Percentiles rank a stretch among this genome's conserved stretches.
Evolutionary conservation across 345 rosid species (phyloP).

Genomic region (Eucalyptus paniculata): DNA sequence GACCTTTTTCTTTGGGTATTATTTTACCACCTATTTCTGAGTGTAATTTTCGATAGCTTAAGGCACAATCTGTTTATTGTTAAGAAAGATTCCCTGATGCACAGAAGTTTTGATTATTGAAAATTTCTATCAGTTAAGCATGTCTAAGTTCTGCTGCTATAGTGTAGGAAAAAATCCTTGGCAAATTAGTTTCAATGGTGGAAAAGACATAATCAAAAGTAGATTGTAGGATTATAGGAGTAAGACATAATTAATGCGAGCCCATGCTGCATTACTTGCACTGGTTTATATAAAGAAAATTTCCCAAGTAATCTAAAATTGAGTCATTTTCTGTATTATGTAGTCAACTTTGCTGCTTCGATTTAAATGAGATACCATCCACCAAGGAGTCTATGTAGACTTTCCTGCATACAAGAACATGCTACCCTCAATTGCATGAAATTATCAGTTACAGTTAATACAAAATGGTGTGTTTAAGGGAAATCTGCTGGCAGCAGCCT

Average conservation of each 20-base stretch:
- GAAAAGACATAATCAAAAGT: background rate
- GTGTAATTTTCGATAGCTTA: background rate
- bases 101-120: background rate
- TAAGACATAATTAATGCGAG: background rate
- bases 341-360: background rate
- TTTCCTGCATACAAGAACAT: background rate
- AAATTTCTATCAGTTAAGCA: background rate
- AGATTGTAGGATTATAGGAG: background rate
- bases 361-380: background rate
- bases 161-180: background rate
- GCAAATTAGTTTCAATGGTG: background rate
- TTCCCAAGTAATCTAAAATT: background rate
- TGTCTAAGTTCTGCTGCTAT: background rate
- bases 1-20: background rate
- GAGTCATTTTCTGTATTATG: background rate
- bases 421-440: background rate
- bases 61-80: background rate
- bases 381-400: background rate
- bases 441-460: background rate
- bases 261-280: background rate
- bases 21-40: background rate
- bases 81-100: background rate
- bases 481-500: background rate
- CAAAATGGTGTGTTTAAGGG: background rate
- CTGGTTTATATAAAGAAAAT: background rate